Evolutionary conservation across 768 basidiomycete genomes (phyloP).

Genomic region (Termitomyces sp.): DNA sequence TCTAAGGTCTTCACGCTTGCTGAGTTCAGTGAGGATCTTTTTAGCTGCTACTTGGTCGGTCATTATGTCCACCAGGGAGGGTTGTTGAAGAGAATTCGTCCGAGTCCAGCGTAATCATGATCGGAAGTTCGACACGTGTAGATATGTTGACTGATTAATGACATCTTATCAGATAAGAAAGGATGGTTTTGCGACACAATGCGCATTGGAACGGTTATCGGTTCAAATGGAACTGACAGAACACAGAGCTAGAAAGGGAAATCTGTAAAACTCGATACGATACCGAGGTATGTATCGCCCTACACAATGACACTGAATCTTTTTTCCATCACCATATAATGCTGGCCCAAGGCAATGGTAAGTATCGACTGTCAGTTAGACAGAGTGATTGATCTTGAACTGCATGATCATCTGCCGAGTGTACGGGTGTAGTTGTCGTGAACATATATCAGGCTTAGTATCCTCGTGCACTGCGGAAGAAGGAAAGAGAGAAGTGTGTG

Average conservation of each 20-base stretch:
- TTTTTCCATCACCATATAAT: conserved; percentile 9
- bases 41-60: conserved; percentile 64
- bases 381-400: background rate
- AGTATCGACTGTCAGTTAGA: conserved; percentile 1
- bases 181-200: too few relatives aligned
- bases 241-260: too few relatives aligned
- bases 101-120: background rate
- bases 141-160: background rate
- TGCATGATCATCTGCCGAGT: background rate
- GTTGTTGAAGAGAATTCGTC: background rate
- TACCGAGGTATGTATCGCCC: too few relatives aligned
- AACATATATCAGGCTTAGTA: background rate
- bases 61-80: conserved; percentile 27
- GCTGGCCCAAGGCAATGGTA: conserved; percentile 23
- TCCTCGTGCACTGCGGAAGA: background rate
- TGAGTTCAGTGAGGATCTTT: conserved; percentile 71
- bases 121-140: conserved; percentile 1
- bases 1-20: conserved; percentile 63
- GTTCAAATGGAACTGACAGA: too few relatives aligned
- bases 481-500: conserved; percentile 1
- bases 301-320: too few relatives aligned
- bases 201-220: too few relatives aligned
- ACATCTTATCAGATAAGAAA: background rate
- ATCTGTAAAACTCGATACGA: too few relatives aligned
- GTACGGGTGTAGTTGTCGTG: background rate